Conservation (phyloP, 768 basidiomycete genomes). For the Ramaria rubella region DNA sequence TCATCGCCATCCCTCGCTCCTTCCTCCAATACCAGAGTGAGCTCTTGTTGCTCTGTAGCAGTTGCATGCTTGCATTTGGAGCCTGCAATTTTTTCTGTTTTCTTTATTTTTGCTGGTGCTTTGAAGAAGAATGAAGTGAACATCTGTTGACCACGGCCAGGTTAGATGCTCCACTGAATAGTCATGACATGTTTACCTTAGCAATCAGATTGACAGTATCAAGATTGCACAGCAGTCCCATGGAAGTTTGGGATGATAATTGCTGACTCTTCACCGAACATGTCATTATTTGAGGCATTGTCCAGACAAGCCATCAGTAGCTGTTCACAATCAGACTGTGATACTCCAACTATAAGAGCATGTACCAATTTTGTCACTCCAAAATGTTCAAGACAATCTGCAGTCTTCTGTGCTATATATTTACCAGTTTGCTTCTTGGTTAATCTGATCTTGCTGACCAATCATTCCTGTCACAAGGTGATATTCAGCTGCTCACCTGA, state of each 20-base stretch:
- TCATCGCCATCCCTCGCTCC: slow-evolving; percentile 9
- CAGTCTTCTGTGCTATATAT: slow-evolving; percentile 24
- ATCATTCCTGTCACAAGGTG: neutral
- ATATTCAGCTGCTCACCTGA: slow-evolving; percentile 19
- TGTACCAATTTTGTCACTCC: slow-evolving; percentile 23
- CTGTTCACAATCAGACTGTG: slow-evolving; percentile 8
- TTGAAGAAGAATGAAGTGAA: slow-evolving; percentile 26
- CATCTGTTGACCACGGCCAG: slow-evolving; percentile 11
- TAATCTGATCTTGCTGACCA: slow-evolving; percentile 17
- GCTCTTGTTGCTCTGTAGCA: neutral
- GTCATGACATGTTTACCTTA: slow-evolving; percentile 20
- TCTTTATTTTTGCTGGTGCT: slow-evolving; percentile 17
- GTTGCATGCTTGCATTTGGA: neutral
- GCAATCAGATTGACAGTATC: slow-evolving; percentile 29
- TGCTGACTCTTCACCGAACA: slow-evolving; percentile 18
- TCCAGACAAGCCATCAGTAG: slow-evolving; percentile 27
- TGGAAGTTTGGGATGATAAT: slow-evolving; percentile 20
- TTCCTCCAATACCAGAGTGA: slow-evolving; percentile 9
- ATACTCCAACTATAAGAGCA: neutral
- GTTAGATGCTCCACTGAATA: neutral
- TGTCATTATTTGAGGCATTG: slow-evolving; percentile 28
- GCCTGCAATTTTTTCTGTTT: neutral
- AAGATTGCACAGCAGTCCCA: slow-evolving; percentile 14
- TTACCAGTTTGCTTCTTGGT: slow-evolving; percentile 23
- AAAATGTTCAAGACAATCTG: slow-evolving; percentile 23